Base-by-base conservation (phyloP, 169 alveolate genomes). In the Ichthyophthirius multifiliis region DNA sequence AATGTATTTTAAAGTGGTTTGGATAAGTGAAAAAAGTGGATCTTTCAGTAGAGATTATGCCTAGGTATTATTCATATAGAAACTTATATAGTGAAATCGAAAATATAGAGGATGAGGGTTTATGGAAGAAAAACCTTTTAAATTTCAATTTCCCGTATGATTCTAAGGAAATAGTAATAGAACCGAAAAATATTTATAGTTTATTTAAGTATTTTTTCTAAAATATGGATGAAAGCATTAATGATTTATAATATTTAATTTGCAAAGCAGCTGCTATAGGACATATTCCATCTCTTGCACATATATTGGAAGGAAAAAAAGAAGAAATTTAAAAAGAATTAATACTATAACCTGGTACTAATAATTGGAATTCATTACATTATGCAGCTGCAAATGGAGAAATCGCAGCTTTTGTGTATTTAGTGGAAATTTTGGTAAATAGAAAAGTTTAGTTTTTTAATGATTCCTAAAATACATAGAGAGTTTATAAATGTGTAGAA, bases 351-450 rank as follows among this genome's bases (percentile, higher is more conserved):
- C 43, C 23, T 27, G 23, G 43, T 1, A 55, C 18, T 4, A 55
- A 55, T 7, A 10, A 55, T 55, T 55, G 71, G 71, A 55, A 55
- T 55, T 55, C 71, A 10, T 55, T 55, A 9, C 71, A 55, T 27
- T 55, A 27, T 55, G 71, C 71, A 10, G 71, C 71, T 2, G 71
- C 71, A 55, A 55, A 55, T 55, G 71, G 71, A 3, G 71, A 55
- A 55, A 20, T 55, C 1, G 71, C 43, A 7, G 23, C 71, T 10
- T 55, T 55, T 55, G 39, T 55, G 9, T 55, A 55, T 27, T 27
- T 55, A 2, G 7, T 55, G 1, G 31, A 39, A 13, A 23, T 55
- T 55, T n/a, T 55, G 3, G 13, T 55, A 2, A 7, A 55, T 15
- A 55, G 43, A 4, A 39, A 55, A 5, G 43, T 55, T 27, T 55